Conservation (phyloP, 768 basidiomycete genomes). For the Gymnopilus junonius region DNA sequence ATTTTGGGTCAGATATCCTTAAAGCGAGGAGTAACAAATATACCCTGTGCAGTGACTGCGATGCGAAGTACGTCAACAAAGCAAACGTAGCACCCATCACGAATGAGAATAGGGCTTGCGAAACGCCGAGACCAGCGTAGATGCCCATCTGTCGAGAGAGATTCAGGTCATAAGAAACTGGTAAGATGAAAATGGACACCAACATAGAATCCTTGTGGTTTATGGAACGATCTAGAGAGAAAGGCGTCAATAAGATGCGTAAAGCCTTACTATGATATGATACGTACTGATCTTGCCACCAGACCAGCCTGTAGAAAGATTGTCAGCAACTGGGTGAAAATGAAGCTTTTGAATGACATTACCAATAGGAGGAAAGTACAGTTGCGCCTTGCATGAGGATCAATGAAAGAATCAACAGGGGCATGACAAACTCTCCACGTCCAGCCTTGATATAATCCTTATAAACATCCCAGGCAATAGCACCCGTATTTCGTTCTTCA, state of each 20-base stretch:
- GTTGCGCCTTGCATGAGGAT: conserved; percentile 69
- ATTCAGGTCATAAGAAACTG: background rate
- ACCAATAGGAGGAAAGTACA: conserved; percentile 80
- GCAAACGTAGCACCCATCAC: conserved; percentile 69
- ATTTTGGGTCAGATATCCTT: background rate
- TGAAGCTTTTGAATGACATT: conserved; percentile 19
- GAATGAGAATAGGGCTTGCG: conserved; percentile 72
- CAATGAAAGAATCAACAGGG: conserved; percentile 64
- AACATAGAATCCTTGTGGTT: conserved; percentile 73
- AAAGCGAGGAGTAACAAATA: conserved; percentile 13
- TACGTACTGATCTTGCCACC: conserved; percentile 70
- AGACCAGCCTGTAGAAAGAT: conserved; percentile 62
- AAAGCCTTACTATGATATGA: background rate
- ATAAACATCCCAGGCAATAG: conserved; percentile 60
- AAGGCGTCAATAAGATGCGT: conserved; percentile 7
- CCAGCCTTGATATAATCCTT: conserved; percentile 72
- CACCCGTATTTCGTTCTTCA: conserved; percentile 83
- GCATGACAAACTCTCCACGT: conserved; percentile 65
- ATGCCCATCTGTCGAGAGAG: conserved; percentile 68
- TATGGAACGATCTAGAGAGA: conserved; percentile 53
- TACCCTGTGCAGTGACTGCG: conserved; percentile 66
- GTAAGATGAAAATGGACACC: conserved; percentile 25
- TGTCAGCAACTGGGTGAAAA: background rate
- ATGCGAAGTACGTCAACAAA: conserved; percentile 77
- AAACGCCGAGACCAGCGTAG: conserved; percentile 74